Percentiles rank a stretch among this genome's conserved stretches.
Evolutionary conservation across 2,329 filamentous ascomycete genomes (phyloP).

Genomic region (Ceratocystis huliohia): DNA sequence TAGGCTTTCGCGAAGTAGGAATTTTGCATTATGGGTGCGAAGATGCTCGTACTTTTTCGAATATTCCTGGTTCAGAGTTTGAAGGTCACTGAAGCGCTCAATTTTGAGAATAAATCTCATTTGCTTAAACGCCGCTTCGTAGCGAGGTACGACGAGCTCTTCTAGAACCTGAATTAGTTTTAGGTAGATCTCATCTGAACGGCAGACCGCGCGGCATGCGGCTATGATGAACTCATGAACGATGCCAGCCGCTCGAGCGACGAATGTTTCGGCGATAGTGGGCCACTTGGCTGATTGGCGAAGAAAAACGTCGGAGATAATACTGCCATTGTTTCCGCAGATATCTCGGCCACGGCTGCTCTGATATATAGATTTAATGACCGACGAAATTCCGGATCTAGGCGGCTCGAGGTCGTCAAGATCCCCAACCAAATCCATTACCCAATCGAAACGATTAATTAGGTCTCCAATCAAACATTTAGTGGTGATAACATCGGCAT

Average conservation of each 20-base stretch:
- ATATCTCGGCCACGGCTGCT: constrained; percentile 25
- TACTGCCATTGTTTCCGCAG: constrained; percentile 21
- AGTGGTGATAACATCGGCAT: neutral
- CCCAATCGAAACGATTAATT: neutral
- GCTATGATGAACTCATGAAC: constrained; percentile 26
- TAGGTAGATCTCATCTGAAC: constrained; percentile 18
- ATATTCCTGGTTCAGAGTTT: constrained; percentile 25
- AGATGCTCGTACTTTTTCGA: neutral
- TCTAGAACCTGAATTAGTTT: constrained; percentile 24
- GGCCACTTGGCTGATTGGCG: constrained; percentile 28
- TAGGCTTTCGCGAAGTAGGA: neutral
- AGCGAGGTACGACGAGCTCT: constrained; percentile 23
- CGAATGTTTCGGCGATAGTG: constrained; percentile 24
- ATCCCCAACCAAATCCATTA: constrained; percentile 18
- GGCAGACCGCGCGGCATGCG: constrained; percentile 23
- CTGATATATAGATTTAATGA: constrained; percentile 24
- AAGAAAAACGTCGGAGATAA: constrained; percentile 24
- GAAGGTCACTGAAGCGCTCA: constrained; percentile 26
- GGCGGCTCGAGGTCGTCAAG: constrained; percentile 3
- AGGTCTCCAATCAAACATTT: neutral
- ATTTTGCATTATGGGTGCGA: constrained; percentile 7
- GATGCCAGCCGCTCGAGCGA: constrained; percentile 25
- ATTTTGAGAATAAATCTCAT: constrained; percentile 24
- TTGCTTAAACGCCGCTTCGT: constrained; percentile 24
- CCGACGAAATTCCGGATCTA: constrained; percentile 22